Conservation (phyloP, 345 rosid genomes). For the Sonneratia alba region DNA sequence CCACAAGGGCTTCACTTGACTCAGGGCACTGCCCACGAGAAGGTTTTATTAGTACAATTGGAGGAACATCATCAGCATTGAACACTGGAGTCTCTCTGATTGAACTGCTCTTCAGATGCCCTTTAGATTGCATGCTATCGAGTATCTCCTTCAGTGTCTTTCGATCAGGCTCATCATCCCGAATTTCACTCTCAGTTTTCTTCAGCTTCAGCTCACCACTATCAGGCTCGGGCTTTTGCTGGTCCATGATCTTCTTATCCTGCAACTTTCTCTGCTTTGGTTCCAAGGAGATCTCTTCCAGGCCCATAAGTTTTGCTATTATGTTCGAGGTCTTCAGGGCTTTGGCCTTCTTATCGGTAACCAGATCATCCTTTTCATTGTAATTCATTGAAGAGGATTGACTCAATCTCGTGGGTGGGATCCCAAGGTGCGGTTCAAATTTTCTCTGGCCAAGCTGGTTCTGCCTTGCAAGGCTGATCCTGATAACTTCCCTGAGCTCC, state of each 20-base stretch:
- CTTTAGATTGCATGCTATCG: constrained; percentile 36
- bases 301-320: constrained; percentile 92
- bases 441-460: constrained; percentile 33
- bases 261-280: constrained; percentile 18
- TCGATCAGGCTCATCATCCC: constrained; percentile 15
- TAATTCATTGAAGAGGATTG: constrained; percentile 32
- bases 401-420: constrained; percentile 62
- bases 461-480: constrained; percentile 52
- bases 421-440: constrained; percentile 31
- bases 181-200: constrained; percentile 22
- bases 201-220: constrained; percentile 24
- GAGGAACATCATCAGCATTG: constrained; percentile 17
- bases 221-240: constrained; percentile 19
- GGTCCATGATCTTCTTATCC: constrained; percentile 15
- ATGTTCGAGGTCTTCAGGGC: constrained; percentile 43
- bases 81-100: constrained; percentile 11
- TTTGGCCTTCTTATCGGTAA: constrained; percentile 24
- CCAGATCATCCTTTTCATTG: constrained; percentile 24
- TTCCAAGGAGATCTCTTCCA: constrained; percentile 51
- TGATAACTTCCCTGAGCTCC: constrained; percentile 50
- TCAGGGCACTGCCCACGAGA: constrained; percentile 2
- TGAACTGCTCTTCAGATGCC: constrained; percentile 26
- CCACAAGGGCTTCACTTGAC: neutral
- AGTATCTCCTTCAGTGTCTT: constrained; percentile 39
- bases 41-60: constrained; percentile 64